Percentiles rank a stretch among this genome's conserved stretches.
phyloP scores from a whole-genome alignment of 257 asterid species.

The Solanum rostratum region DNA sequence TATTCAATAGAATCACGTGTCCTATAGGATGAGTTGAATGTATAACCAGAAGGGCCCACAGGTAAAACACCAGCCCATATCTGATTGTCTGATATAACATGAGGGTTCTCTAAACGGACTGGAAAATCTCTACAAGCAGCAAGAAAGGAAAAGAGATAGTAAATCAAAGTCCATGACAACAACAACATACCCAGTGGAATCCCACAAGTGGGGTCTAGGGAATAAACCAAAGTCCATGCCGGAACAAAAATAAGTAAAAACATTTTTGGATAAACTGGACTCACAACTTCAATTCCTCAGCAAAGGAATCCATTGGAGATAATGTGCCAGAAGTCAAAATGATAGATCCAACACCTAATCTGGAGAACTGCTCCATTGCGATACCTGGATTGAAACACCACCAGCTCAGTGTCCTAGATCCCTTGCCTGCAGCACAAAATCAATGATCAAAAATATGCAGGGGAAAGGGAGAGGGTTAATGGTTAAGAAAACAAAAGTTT shows the following conservation, averaged over 20 bases:
- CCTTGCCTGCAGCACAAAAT: slow-evolving; percentile 35
- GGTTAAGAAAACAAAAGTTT: neutral
- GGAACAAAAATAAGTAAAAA: neutral
- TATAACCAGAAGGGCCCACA: slow-evolving; percentile 86
- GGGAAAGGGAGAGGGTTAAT: neutral
- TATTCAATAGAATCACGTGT: slow-evolving; percentile 79
- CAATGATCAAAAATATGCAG: neutral
- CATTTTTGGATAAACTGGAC: slow-evolving; percentile 12
- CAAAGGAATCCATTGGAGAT: slow-evolving; percentile 98
- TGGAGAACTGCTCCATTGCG: slow-evolving; percentile 85
- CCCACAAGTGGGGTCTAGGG: too few relatives aligned
- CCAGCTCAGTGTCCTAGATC: slow-evolving; percentile 89
- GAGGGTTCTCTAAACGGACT: slow-evolving; percentile 95
- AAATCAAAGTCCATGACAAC: neutral
- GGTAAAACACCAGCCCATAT: slow-evolving; percentile 93
- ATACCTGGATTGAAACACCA: slow-evolving; percentile 99
- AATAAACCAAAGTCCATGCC: neutral
- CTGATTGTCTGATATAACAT: slow-evolving; percentile 82
- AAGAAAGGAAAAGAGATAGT: slow-evolving; percentile 8
- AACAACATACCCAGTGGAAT: too few relatives aligned
- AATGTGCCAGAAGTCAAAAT: slow-evolving; percentile 97
- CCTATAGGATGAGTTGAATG: slow-evolving; percentile 87
- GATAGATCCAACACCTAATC: slow-evolving; percentile 74
- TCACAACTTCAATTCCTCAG: slow-evolving; percentile 84
- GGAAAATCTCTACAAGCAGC: slow-evolving; percentile 62